phyloP scores from a whole-genome alignment of 2,329 filamentous ascomycete genomes.

The Fusarium pseudoanthophilum region DNA sequence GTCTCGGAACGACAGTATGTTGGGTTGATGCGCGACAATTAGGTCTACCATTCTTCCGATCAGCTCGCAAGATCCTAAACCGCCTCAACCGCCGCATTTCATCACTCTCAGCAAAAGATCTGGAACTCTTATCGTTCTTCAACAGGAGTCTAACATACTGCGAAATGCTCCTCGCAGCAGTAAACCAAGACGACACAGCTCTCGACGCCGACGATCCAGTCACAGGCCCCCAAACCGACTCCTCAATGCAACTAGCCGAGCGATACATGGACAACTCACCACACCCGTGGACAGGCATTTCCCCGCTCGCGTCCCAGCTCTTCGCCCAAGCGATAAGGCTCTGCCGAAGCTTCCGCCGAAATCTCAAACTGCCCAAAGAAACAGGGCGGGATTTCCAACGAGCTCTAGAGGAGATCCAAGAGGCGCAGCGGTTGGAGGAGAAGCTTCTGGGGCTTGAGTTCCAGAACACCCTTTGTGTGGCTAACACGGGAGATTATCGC shows the following conservation, averaged over 20 bases:
- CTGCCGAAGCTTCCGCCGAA: conserved; percentile 50
- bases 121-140: conserved; percentile 51
- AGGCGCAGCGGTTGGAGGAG: conserved; percentile 50
- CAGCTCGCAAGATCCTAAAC: conserved; percentile 42
- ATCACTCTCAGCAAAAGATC: conserved; percentile 31
- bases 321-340: conserved; percentile 51
- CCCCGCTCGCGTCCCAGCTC: conserved; percentile 47
- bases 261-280: conserved; percentile 35
- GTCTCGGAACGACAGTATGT: conserved; percentile 53
- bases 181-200: conserved; percentile 44
- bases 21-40: conserved; percentile 52
- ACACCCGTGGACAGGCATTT: conserved; percentile 55
- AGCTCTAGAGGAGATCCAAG: conserved; percentile 33
- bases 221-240: conserved; percentile 2
- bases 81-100: conserved; percentile 40
- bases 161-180: conserved; percentile 55
- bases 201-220: background rate
- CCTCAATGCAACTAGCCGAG: conserved; percentile 22
- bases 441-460: conserved; percentile 48
- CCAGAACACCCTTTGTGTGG: conserved; percentile 6
- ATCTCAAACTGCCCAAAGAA: conserved; percentile 36
- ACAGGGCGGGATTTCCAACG: conserved; percentile 45
- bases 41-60: conserved; percentile 49
- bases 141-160: conserved; percentile 54
- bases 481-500: conserved; percentile 48